A percentile compares a stretch with the other conserved stretches of the same genome.
Evolutionary conservation across 768 basidiomycete genomes (phyloP).

Genomic region (Psilocybe azurescens): DNA sequence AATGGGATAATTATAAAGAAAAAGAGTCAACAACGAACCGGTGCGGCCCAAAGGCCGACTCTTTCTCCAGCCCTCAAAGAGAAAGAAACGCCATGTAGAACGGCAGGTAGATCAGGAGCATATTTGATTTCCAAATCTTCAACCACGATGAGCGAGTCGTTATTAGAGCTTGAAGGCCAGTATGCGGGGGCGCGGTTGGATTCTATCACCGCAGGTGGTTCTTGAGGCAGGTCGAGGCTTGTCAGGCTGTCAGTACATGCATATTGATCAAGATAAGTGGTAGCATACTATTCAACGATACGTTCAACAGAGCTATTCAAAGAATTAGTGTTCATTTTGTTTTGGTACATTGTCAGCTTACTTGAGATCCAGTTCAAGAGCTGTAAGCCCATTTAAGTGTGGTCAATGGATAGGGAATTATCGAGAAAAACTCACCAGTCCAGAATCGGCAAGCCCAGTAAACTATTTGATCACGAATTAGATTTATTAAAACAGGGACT

Average conservation of each 20-base stretch:
- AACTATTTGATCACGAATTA: slow-evolving; percentile 28
- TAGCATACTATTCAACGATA: slow-evolving; percentile 77
- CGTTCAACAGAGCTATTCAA: slow-evolving; percentile 81
- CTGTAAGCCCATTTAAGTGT: slow-evolving; percentile 41
- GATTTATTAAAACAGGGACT: not conserved
- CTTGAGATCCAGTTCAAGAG: slow-evolving; percentile 79
- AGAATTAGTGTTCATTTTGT: not conserved
- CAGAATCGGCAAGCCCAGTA: slow-evolving; percentile 61
- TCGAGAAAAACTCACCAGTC: slow-evolving; percentile 37
- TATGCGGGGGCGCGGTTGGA: slow-evolving; percentile 83
- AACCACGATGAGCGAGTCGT: slow-evolving; percentile 63
- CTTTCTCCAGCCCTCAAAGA: slow-evolving; percentile 75
- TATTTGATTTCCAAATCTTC: slow-evolving; percentile 85
- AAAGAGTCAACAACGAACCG: slow-evolving; percentile 33
- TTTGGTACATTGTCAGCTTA: slow-evolving; percentile 37
- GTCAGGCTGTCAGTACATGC: not conserved
- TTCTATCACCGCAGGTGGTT: slow-evolving; percentile 80
- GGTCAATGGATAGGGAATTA: not conserved
- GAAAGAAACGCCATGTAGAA: slow-evolving; percentile 80
- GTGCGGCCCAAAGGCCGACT: slow-evolving; percentile 86
- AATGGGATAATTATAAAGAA: not conserved
- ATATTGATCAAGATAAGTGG: not conserved
- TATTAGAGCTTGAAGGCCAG: slow-evolving; percentile 82
- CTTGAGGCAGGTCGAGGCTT: slow-evolving; percentile 80
- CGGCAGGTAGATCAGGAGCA: slow-evolving; percentile 82